Conservation (phyloP, 495 filamentous ascomycete genomes). For the Staphylotrichum tortipilum region DNA sequence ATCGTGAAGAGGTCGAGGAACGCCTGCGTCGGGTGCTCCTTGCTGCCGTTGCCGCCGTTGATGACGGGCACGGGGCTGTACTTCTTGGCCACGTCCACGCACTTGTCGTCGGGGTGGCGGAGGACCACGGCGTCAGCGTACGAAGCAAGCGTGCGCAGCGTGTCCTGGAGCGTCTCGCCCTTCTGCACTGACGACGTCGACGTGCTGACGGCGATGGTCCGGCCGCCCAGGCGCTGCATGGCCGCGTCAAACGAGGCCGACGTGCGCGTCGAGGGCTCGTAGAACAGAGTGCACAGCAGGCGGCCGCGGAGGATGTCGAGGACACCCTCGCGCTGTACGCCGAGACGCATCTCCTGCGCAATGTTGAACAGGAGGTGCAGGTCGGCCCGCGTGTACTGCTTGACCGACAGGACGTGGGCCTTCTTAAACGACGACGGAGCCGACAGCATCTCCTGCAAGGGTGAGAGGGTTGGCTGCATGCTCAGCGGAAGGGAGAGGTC, state of each 20-base stretch:
- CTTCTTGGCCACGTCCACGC: slow-evolving; percentile 70
- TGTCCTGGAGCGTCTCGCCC: slow-evolving; percentile 89
- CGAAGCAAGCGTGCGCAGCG: slow-evolving; percentile 82
- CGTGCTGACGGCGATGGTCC: slow-evolving; percentile 67
- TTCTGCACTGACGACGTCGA: slow-evolving; percentile 79
- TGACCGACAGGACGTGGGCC: slow-evolving; percentile 79
- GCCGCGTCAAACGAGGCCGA: slow-evolving; percentile 95
- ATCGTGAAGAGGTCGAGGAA: slow-evolving; percentile 99
- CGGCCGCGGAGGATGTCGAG: slow-evolving; percentile 79
- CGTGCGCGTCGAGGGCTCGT: slow-evolving; percentile 91
- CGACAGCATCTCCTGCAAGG: slow-evolving; percentile 59
- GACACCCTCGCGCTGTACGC: slow-evolving; percentile 81
- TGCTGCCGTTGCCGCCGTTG: slow-evolving; percentile 90
- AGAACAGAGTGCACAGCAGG: slow-evolving; percentile 87
- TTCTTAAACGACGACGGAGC: slow-evolving; percentile 72
- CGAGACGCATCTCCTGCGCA: slow-evolving; percentile 90
- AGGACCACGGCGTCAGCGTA: slow-evolving; percentile 93
- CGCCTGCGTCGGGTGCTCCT: slow-evolving; percentile 95
- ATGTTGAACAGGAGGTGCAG: slow-evolving; percentile 91
- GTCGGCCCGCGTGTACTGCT: slow-evolving; percentile 76
- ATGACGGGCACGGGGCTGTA: slow-evolving; percentile 85
- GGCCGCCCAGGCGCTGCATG: slow-evolving; percentile 92
- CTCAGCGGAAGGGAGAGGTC: slow-evolving; percentile 49
- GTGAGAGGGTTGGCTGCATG: slow-evolving; percentile 27
- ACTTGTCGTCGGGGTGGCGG: slow-evolving; percentile 75